phyloP scores from a whole-genome alignment of 1,284 basidiomycete species.

The Fomitopsis schrenkii region DNA sequence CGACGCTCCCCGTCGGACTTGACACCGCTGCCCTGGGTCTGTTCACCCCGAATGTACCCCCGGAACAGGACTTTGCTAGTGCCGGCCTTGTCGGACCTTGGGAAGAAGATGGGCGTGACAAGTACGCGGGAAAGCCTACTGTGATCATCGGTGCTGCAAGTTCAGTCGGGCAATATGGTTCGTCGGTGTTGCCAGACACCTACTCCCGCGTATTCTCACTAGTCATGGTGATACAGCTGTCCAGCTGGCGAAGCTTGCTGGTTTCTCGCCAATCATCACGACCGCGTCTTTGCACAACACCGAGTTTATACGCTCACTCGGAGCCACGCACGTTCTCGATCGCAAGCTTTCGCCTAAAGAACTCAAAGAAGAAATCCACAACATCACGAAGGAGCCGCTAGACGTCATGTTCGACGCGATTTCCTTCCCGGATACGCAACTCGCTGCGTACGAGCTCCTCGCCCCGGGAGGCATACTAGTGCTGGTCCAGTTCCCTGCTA shows the following conservation, averaged over 20 bases:
- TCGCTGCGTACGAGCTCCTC: slow-evolving; percentile 21
- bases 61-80: slow-evolving; percentile 21
- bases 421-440: slow-evolving; percentile 11
- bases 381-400: slow-evolving; percentile 26
- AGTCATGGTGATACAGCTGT: slow-evolving; percentile 31
- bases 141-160: slow-evolving; percentile 42
- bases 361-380: slow-evolving; percentile 18
- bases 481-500: slow-evolving; percentile 6
- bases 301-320: slow-evolving; percentile 41
- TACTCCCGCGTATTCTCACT: background rate
- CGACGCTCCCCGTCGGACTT: slow-evolving; percentile 36
- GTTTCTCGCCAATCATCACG: slow-evolving; percentile 50
- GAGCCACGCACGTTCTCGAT: slow-evolving; percentile 52
- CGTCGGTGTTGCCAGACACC: background rate
- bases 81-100: slow-evolving; percentile 27
- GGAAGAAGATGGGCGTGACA: slow-evolving; percentile 28
- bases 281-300: slow-evolving; percentile 45
- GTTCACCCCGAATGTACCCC: slow-evolving; percentile 26
- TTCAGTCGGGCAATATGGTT: slow-evolving; percentile 40
- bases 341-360: slow-evolving; percentile 26
- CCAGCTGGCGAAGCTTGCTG: slow-evolving; percentile 49
- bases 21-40: slow-evolving; percentile 36
- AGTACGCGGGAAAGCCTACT: slow-evolving; percentile 34
- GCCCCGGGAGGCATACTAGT: slow-evolving; percentile 22
- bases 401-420: slow-evolving; percentile 36